phyloP scores from a whole-genome alignment of 2,329 filamentous ascomycete species.

The Myriosclerotinia scirpicola region DNA sequence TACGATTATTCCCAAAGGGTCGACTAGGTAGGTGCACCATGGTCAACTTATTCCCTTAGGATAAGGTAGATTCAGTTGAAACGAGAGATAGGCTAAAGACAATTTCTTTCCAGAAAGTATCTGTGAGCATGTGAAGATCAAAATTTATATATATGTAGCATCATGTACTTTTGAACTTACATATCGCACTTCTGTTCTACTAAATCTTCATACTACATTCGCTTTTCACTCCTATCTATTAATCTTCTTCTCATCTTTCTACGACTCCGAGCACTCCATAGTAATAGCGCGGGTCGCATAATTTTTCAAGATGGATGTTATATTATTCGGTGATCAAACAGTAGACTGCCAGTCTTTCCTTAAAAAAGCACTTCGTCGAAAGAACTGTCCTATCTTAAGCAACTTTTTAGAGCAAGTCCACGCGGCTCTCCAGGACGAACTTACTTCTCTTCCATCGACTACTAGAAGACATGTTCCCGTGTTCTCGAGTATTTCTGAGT shows the following conservation, averaged over 20 bases:
- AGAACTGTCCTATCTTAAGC: conserved; percentile 30
- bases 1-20: background rate
- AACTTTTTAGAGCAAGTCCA: conserved; percentile 58
- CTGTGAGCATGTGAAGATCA: conserved; percentile 19
- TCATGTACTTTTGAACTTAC: background rate
- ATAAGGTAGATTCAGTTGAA: conserved; percentile 10
- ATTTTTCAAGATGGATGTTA: conserved; percentile 32
- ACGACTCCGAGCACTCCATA: conserved; percentile 2
- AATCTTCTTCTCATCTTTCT: conserved; percentile 2
- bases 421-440: conserved; percentile 59
- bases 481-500: conserved; percentile 61
- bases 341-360: conserved; percentile 30
- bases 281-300: conserved; percentile 23
- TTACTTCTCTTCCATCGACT: conserved; percentile 54
- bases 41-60: conserved; percentile 12
- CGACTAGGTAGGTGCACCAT: conserved; percentile 5
- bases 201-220: background rate
- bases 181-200: conserved; percentile 1
- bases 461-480: conserved; percentile 59
- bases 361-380: conserved; percentile 28
- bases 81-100: conserved; percentile 1
- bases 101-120: background rate
- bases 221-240: background rate
- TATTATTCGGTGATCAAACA: conserved; percentile 33
- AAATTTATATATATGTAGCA: conserved; percentile 14